phyloP scores from a whole-genome alignment of 2,329 filamentous ascomycete species.

The Sphaceloma murrayae region DNA sequence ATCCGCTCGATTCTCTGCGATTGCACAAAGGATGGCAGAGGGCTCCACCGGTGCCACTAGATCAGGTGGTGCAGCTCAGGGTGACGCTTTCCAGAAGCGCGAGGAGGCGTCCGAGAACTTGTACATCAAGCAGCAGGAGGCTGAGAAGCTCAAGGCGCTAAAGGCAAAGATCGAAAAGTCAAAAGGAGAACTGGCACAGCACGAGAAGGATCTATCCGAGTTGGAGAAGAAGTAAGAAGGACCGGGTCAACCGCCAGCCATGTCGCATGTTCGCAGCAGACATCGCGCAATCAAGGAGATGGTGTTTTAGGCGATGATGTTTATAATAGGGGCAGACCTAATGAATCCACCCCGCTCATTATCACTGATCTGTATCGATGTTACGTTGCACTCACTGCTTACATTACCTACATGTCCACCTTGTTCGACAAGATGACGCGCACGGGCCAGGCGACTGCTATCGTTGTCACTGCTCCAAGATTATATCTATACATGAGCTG shows the following conservation, averaged over 20 bases:
- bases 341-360: too few species aligned
- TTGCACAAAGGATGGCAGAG: constrained; percentile 34
- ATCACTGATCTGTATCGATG: too few species aligned
- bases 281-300: too few species aligned
- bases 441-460: background rate
- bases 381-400: too few species aligned
- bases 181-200: constrained; percentile 25
- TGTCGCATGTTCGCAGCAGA: too few species aligned
- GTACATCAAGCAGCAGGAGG: constrained; percentile 78
- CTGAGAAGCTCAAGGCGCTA: constrained; percentile 56
- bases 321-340: too few species aligned
- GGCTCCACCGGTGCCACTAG: constrained; percentile 37
- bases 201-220: constrained; percentile 25
- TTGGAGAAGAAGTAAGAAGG: constrained; percentile 20
- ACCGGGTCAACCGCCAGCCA: too few species aligned
- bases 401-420: too few species aligned
- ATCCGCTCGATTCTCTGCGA: constrained; percentile 34
- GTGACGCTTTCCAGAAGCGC: constrained; percentile 86
- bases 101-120: constrained; percentile 79
- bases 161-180: constrained; percentile 29
- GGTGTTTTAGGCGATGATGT: background rate
- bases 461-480: too few species aligned
- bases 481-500: background rate
- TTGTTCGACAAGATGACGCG: too few species aligned
- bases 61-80: constrained; percentile 38